Conservation (phyloP, 1,284 basidiomycete species). For the Cryptococcus wingfieldii region DNA sequence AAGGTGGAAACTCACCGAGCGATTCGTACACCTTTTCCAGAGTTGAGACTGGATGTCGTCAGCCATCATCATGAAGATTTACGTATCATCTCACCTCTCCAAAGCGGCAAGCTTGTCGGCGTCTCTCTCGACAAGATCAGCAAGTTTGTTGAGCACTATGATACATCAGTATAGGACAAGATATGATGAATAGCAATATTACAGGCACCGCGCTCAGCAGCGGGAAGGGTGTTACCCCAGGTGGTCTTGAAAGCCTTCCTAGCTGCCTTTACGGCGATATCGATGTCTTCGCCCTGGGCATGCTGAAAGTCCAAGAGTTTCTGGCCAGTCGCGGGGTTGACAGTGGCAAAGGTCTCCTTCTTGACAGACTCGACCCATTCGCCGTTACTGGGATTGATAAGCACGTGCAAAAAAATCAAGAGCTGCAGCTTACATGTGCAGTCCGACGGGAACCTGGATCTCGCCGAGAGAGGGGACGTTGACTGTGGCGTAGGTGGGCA, state of each 20-base stretch:
- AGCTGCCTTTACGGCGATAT: conserved; percentile 75
- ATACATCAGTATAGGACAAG: not conserved
- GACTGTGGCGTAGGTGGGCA: conserved; percentile 17
- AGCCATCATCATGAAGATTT: not conserved
- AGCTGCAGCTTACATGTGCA: conserved; percentile 61
- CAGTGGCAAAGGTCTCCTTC: conserved; percentile 27
- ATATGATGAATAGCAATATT: not conserved
- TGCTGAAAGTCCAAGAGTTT: conserved; percentile 33
- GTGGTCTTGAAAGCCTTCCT: conserved; percentile 74
- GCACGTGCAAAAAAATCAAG: conserved; percentile 30
- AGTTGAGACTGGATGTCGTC: conserved; percentile 56
- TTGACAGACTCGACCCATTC: conserved; percentile 30
- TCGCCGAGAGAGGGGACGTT: conserved; percentile 34
- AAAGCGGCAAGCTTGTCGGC: conserved; percentile 65
- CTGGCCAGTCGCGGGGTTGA: conserved; percentile 57
- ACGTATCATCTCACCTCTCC: conserved; percentile 50
- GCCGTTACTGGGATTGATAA: conserved; percentile 30
- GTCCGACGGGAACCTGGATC: conserved; percentile 67
- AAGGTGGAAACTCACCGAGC: conserved; percentile 54
- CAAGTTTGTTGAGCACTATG: conserved; percentile 70
- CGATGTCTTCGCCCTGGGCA: conserved; percentile 60
- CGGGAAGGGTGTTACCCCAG: conserved; percentile 84
- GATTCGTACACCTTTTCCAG: conserved; percentile 76
- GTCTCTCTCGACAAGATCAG: conserved; percentile 86
- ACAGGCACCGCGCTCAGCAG: conserved; percentile 64